These are phyloP conservation scores for Colletotrichum somersetense DNA, from an alignment of 2,329 filamentous ascomycete genomes.

Conservation along the genomic window DNA sequence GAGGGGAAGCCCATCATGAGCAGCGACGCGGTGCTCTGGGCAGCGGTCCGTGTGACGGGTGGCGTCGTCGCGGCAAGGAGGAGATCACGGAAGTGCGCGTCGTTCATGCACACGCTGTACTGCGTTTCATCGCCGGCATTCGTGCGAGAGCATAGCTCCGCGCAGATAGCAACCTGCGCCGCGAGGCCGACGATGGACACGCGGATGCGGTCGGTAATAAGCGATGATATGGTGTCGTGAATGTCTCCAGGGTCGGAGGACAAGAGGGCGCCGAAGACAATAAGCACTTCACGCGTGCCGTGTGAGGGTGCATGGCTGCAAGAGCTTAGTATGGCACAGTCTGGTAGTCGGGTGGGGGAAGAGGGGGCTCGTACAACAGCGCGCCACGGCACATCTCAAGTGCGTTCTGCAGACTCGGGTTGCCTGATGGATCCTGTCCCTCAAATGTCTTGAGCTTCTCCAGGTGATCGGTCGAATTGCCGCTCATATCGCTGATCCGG, in stretches of 20 bases:
- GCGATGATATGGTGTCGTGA: constrained; percentile 84
- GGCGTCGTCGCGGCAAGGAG: constrained; percentile 90
- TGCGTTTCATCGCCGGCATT: constrained; percentile 82
- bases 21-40: constrained; percentile 72
- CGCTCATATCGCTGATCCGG: constrained; percentile 88
- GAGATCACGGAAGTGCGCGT: constrained; percentile 84
- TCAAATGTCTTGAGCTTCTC: constrained; percentile 78
- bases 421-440: constrained; percentile 76
- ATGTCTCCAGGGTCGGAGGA: constrained; percentile 96
- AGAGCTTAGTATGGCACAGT: constrained; percentile 32
- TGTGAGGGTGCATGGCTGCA: constrained; percentile 88
- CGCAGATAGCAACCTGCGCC: constrained; percentile 92
- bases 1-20: constrained; percentile 99
- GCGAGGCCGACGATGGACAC: constrained; percentile 92
- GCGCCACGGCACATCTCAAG: constrained; percentile 94
- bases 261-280: constrained; percentile 91
- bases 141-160: constrained; percentile 87
- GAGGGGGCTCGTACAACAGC: constrained; percentile 72
- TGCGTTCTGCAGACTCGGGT: constrained; percentile 90
- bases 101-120: constrained; percentile 87
- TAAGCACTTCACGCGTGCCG: constrained; percentile 91
- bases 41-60: constrained; percentile 79
- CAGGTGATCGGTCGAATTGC: constrained; percentile 91
- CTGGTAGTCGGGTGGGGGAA: not conserved
- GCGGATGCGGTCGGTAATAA: constrained; percentile 85